Percentiles rank a stretch among this genome's conserved stretches.
phyloP scores from a whole-genome alignment of 306 rosid genomes.

The Arachis stenosperma region DNA sequence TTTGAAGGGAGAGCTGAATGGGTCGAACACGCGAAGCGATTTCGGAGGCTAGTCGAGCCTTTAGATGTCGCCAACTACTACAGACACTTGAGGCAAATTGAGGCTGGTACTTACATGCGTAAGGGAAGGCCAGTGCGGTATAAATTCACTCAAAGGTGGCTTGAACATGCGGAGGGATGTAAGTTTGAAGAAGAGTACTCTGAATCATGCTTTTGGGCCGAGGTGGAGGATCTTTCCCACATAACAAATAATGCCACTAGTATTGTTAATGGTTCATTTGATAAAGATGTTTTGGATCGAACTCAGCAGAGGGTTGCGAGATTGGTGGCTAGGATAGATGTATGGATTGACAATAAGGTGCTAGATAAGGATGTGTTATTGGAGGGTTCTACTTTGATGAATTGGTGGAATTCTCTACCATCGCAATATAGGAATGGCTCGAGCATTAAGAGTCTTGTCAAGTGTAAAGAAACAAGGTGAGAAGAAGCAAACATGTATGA shows the following conservation, averaged over 20 bases:
- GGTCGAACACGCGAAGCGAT: constrained; percentile 53
- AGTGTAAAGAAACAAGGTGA: neutral
- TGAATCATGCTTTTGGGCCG: constrained; percentile 73
- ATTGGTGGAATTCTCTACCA: constrained; percentile 61
- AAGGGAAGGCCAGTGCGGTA: constrained; percentile 64
- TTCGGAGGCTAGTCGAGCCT: constrained; percentile 66
- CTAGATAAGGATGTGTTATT: constrained; percentile 52
- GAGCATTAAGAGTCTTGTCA: constrained; percentile 20
- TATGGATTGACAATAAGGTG: constrained; percentile 29
- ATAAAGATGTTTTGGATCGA: too few species aligned
- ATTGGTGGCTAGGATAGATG: constrained; percentile 32
- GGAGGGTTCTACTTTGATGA: constrained; percentile 51
- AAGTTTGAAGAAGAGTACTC: constrained; percentile 3
- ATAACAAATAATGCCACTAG: neutral
- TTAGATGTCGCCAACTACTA: constrained; percentile 74
- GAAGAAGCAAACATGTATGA: neutral
- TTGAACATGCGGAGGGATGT: constrained; percentile 38
- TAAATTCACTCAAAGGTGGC: constrained; percentile 64
- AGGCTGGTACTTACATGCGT: constrained; percentile 49
- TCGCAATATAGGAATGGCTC: constrained; percentile 23
- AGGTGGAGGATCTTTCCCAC: constrained; percentile 63
- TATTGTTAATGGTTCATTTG: neutral
- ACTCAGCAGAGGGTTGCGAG: constrained; percentile 10
- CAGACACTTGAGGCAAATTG: constrained; percentile 57
- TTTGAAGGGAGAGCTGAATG: constrained; percentile 56